Percentiles rank a stretch among this genome's conserved stretches.
phyloP scores from a whole-genome alignment of 768 basidiomycete genomes.

The Leucosporidium scottii region DNA sequence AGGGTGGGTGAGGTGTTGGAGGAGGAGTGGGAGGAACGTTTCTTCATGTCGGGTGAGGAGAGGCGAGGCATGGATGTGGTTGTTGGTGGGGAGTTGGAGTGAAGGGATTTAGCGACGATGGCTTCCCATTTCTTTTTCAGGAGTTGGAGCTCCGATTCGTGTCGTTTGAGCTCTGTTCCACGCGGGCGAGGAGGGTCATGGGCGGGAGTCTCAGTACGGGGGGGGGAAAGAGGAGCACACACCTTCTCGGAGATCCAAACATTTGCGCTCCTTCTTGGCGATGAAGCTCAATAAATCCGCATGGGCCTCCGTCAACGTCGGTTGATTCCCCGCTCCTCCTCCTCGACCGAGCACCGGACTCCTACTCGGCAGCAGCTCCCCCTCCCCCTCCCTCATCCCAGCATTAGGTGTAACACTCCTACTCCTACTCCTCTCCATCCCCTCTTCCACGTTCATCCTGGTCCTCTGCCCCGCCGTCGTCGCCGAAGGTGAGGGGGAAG shows the following conservation, averaged over 20 bases:
- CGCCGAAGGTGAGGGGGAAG: not conserved
- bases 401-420: not conserved
- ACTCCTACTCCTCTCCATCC: not conserved
- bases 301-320: conserved; percentile 30
- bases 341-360: not conserved
- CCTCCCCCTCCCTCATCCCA: not conserved
- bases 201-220: not conserved
- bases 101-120: conserved; percentile 29
- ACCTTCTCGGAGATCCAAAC: conserved; percentile 37
- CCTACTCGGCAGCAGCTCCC: not conserved
- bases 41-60: not conserved
- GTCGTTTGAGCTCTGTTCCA: conserved; percentile 37
- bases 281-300: conserved; percentile 36
- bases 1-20: conserved; percentile 12
- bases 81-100: conserved; percentile 9
- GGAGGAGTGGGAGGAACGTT: not conserved
- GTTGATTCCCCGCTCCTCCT: not conserved
- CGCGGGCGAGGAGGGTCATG: not conserved
- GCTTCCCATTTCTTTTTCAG: conserved; percentile 36
- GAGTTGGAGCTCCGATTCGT: conserved; percentile 30
- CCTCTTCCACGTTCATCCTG: not conserved
- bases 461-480: not conserved
- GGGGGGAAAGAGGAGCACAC: not conserved
- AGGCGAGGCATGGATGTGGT: not conserved
- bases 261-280: conserved; percentile 38